Evolutionary conservation across 2,329 filamentous ascomycete genomes (phyloP).

Genomic region (Phialocephala subalpina): DNA sequence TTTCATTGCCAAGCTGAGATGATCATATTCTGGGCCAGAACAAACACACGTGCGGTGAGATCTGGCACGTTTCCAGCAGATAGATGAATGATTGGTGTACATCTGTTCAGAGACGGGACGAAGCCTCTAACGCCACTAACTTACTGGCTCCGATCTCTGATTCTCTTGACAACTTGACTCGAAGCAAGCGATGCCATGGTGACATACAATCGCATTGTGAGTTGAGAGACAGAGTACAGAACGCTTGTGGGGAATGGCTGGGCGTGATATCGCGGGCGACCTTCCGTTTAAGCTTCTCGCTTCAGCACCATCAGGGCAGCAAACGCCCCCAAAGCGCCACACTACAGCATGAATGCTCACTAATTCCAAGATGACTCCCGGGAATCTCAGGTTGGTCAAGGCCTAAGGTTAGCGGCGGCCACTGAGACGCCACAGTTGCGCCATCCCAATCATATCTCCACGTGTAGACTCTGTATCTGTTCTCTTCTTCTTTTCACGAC

Average conservation of each 20-base stretch:
- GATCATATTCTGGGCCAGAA: not conserved
- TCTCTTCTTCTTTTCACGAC: not conserved
- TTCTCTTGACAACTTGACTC: not conserved
- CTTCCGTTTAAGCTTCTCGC: slow-evolving; percentile 2
- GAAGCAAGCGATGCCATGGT: not conserved
- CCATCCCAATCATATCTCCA: not conserved
- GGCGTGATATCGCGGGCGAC: not conserved
- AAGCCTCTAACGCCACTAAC: not conserved
- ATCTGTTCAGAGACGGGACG: not conserved
- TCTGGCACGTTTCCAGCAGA: not conserved
- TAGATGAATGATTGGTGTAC: not conserved
- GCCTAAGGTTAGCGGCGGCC: not conserved
- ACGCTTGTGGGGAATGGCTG: not conserved
- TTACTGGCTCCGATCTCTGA: not conserved
- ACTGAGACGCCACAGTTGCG: not conserved
- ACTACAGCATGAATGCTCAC: not conserved
- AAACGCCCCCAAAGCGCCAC: not conserved
- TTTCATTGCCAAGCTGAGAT: too few species aligned
- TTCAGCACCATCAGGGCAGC: not conserved
- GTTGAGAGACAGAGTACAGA: not conserved
- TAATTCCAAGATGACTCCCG: not conserved
- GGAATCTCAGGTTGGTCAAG: not conserved
- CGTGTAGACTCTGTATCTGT: not conserved
- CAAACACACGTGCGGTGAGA: not conserved
- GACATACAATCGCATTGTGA: not conserved